Conservation (phyloP, 805 yeast species). For the Helenozyma rhizophorensis region DNA sequence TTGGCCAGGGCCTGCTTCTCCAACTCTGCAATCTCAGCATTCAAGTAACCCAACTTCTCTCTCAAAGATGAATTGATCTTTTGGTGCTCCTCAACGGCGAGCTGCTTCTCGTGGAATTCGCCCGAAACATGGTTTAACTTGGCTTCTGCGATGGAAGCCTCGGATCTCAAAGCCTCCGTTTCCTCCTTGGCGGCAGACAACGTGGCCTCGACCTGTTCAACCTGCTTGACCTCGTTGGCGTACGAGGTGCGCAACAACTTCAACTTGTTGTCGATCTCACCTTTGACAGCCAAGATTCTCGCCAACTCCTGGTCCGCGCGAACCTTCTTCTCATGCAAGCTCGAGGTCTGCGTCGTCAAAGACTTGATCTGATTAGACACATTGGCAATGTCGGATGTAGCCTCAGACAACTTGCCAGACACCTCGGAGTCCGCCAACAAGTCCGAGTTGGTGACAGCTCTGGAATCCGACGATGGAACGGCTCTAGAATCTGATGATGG, state of each 20-base stretch:
- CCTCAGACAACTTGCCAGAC: constrained; percentile 65
- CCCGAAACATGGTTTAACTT: constrained; percentile 66
- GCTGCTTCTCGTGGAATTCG: constrained; percentile 57
- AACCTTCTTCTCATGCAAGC: constrained; percentile 62
- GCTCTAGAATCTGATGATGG: constrained; percentile 1
- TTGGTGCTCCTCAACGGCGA: constrained; percentile 62
- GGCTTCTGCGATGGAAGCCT: constrained; percentile 74
- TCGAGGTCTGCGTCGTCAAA: constrained; percentile 67
- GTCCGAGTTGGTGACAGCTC: constrained; percentile 32
- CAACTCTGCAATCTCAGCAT: constrained; percentile 60
- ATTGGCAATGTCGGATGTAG: constrained; percentile 83
- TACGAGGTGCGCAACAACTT: constrained; percentile 62
- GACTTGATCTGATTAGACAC: constrained; percentile 81
- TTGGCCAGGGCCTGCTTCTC: constrained; percentile 51
- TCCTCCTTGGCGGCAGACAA: constrained; percentile 60
- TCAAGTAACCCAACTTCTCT: constrained; percentile 62
- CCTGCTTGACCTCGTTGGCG: constrained; percentile 74
- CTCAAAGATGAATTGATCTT: constrained; percentile 60
- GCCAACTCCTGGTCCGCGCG: constrained; percentile 75
- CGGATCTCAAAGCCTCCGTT: constrained; percentile 64
- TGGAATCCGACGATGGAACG: constrained; percentile 4
- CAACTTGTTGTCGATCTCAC: constrained; percentile 70
- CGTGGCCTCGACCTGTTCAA: constrained; percentile 63
- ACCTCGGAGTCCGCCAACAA: constrained; percentile 56
- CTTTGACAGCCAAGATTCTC: constrained; percentile 61